Conservation (phyloP, 2,329 filamentous ascomycete species). For the Thelonectria blattea region DNA sequence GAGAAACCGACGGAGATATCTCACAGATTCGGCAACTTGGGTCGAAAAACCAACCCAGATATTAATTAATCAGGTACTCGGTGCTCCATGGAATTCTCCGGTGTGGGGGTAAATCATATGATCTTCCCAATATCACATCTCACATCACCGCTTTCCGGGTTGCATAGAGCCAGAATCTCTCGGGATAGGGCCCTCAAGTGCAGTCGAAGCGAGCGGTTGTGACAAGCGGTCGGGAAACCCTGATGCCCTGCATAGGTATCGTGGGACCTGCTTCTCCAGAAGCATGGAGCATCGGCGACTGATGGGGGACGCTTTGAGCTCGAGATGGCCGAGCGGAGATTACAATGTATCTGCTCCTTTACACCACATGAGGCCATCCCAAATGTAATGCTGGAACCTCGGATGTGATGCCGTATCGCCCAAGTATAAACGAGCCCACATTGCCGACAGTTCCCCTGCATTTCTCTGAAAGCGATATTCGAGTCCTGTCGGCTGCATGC, state of each 20-base stretch:
- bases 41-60: not conserved
- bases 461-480: not conserved
- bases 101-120: not conserved
- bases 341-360: constrained; percentile 14
- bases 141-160: not conserved
- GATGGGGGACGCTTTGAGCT: constrained; percentile 10
- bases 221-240: constrained; percentile 5
- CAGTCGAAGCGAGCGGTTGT: not conserved
- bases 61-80: not conserved
- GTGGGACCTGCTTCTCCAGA: constrained; percentile 9
- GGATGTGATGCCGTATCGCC: constrained; percentile 2
- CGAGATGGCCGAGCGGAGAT: constrained; percentile 16
- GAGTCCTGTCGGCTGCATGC: not conserved
- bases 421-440: not conserved
- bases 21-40: constrained; percentile 5
- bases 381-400: constrained; percentile 1
- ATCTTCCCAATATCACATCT: not conserved
- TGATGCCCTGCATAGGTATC: not conserved
- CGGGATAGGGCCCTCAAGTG: too few relatives aligned
- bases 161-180: not conserved
- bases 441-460: not conserved
- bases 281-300: constrained; percentile 10
- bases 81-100: not conserved
- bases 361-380: constrained; percentile 19
- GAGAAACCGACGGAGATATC: constrained; percentile 2